Percentiles rank a stretch among this genome's conserved stretches.
These are phyloP conservation scores for Heliamphora ciliata DNA, from an alignment of 179 eudicot species.

Conservation along the genomic window DNA sequence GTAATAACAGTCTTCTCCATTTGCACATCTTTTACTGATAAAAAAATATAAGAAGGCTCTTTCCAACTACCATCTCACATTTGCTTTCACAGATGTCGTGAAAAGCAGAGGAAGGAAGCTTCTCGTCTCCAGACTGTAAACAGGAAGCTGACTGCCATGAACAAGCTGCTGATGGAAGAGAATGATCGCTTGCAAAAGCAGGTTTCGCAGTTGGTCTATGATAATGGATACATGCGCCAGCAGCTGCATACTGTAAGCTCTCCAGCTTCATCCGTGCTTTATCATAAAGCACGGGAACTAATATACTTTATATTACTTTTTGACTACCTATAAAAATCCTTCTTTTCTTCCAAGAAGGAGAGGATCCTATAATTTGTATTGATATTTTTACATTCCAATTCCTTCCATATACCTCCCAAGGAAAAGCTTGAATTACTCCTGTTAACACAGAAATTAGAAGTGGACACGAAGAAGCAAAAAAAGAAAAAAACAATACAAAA, in stretches of 20 bases:
- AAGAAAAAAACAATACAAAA: no score
- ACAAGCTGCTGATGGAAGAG: slow-evolving; percentile 91
- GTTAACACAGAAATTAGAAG: no score
- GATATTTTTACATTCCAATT: no score
- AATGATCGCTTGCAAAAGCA: slow-evolving; percentile 93
- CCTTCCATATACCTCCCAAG: no score
- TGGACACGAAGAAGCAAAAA: no score
- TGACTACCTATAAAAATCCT: no score
- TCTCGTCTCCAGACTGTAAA: slow-evolving; percentile 74
- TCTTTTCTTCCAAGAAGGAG: no score
- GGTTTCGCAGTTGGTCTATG: slow-evolving; percentile 80
- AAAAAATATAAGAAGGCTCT: neutral
- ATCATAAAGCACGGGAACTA: no score
- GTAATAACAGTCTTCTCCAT: neutral
- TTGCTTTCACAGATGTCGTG: slow-evolving; percentile 55
- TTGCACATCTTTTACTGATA: neutral
- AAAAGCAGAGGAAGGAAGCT: slow-evolving; percentile 87
- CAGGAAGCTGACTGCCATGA: slow-evolving; percentile 77
- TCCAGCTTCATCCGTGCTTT: neutral
- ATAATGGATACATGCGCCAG: slow-evolving; percentile 83
- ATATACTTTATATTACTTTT: no score
- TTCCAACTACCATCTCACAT: slow-evolving; percentile 16
- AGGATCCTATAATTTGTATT: no score
- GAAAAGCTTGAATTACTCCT: no score
- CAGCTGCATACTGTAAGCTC: slow-evolving; percentile 49